phyloP scores from a whole-genome alignment of 2,329 filamentous ascomycete genomes.

The Nakataea oryzae region DNA sequence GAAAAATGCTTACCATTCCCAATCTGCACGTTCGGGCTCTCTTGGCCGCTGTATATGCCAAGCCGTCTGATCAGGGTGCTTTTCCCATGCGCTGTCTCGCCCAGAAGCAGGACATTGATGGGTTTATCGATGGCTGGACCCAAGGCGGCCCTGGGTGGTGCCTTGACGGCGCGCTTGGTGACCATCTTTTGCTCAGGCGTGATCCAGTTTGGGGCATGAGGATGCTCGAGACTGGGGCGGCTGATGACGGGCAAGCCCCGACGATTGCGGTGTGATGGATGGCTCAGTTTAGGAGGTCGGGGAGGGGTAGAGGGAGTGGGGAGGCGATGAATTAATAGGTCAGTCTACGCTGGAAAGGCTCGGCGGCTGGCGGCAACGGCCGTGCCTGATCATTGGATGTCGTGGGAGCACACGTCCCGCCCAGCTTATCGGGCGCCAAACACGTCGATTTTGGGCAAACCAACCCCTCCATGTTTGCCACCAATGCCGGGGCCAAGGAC shows the following conservation, averaged over 20 bases:
- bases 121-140: neutral
- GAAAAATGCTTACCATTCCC: neutral
- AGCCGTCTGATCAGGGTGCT: neutral
- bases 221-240: too few species aligned
- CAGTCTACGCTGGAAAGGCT: too few species aligned
- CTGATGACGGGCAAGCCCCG: too few species aligned
- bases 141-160: neutral
- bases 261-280: too few species aligned
- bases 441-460: neutral
- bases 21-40: neutral
- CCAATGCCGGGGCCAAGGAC: neutral
- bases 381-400: too few species aligned
- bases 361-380: too few species aligned
- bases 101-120: neutral
- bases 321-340: too few species aligned
- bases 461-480: neutral
- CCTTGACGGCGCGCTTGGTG: neutral
- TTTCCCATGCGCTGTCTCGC: neutral
- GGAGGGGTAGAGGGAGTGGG: too few species aligned
- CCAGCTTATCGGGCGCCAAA: neutral
- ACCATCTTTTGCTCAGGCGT: too few species aligned
- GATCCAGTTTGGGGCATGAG: too few species aligned
- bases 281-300: too few species aligned
- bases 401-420: neutral
- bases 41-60: neutral